phyloP scores from a whole-genome alignment of 805 yeast genomes.

The Cyberlindnera lachancei region DNA sequence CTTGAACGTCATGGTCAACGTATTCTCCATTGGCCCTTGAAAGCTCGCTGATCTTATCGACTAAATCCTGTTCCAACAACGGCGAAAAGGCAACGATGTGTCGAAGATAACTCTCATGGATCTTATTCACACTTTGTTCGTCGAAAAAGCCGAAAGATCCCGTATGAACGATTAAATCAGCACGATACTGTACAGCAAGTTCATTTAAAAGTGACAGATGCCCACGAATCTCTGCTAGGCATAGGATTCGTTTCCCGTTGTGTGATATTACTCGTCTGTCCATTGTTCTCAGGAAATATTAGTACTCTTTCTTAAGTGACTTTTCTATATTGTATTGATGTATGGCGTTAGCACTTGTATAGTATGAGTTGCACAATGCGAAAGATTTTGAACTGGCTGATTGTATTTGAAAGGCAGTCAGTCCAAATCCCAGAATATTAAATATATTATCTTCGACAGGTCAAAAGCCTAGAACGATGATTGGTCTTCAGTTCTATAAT shows the following conservation, averaged over 20 bases:
- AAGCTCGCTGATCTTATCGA: constrained; percentile 45
- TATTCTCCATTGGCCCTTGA: constrained; percentile 37
- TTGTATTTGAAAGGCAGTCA: too few species aligned
- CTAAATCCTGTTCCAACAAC: constrained; percentile 39
- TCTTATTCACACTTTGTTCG: constrained; percentile 42
- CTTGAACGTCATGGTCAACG: constrained; percentile 29
- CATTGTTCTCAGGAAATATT: too few species aligned
- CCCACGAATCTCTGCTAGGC: constrained; percentile 52
- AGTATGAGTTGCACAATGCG: too few species aligned
- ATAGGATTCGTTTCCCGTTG: constrained; percentile 32
- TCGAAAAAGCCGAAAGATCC: constrained; percentile 81
- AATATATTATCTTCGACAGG: too few species aligned
- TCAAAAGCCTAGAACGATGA: too few species aligned
- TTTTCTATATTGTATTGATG: too few species aligned
- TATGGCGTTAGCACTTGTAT: too few species aligned
- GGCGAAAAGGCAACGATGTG: constrained; percentile 65
- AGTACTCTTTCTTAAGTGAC: too few species aligned
- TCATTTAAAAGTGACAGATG: constrained; percentile 41
- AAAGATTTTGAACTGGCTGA: too few species aligned
- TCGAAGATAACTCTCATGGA: constrained; percentile 50
- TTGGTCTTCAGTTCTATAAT: too few species aligned
- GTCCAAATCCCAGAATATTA: too few species aligned
- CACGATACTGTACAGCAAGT: constrained; percentile 39
- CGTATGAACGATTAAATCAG: constrained; percentile 54
- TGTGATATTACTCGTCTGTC: constrained; percentile 18